Conservation (phyloP, 75 land plant genomes). For the Cunninghamia lanceolata region DNA sequence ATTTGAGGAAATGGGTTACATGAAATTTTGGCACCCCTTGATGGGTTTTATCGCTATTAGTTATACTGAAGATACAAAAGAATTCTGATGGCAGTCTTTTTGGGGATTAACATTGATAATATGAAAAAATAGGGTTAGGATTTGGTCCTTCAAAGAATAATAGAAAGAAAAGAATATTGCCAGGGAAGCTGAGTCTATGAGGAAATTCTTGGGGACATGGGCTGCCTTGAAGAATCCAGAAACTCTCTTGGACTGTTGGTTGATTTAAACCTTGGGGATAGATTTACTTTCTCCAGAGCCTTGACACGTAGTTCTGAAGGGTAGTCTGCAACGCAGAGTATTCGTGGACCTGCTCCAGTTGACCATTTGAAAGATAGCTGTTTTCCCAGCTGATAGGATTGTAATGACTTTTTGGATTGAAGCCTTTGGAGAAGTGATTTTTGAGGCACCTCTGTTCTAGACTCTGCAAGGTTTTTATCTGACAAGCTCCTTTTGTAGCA, state of each 20-base stretch:
- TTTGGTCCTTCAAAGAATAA: neutral
- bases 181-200: neutral
- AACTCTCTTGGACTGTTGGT: neutral
- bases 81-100: neutral
- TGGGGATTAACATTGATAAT: neutral
- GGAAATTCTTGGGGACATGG: neutral
- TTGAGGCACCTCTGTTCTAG: constrained; percentile 40
- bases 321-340: constrained; percentile 54
- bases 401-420: constrained; percentile 33
- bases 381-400: constrained; percentile 48
- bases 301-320: constrained; percentile 39
- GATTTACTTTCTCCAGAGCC: constrained; percentile 45
- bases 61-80: neutral
- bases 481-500: constrained; percentile 53
- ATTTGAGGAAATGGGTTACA: neutral
- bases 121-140: neutral
- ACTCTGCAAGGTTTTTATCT: constrained; percentile 47
- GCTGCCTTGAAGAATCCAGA: neutral
- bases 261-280: constrained; percentile 30
- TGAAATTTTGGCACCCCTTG: neutral
- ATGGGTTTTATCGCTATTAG: neutral
- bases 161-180: neutral
- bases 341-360: constrained; percentile 58
- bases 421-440: constrained; percentile 43
- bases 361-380: constrained; percentile 55